Evolutionary conservation across 257 asterid species (phyloP).

Genomic region (Ilex aquifolium): DNA sequence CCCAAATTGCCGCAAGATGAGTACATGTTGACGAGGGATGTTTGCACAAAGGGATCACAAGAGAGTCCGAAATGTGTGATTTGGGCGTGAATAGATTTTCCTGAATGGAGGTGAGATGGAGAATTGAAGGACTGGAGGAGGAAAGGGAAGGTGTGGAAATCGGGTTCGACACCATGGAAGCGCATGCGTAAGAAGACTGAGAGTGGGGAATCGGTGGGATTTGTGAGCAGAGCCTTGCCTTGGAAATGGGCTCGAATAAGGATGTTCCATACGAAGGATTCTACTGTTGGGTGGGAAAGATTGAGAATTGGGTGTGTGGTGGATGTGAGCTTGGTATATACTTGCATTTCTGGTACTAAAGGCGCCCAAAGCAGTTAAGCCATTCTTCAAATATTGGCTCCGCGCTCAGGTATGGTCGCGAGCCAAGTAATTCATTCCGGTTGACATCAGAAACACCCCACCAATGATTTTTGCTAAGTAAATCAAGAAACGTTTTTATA

Average conservation of each 20-base stretch:
- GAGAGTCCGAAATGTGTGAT: constrained; percentile 10
- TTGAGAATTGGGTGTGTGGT: constrained; percentile 12
- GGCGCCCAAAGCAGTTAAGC: neutral
- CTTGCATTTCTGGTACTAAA: constrained; percentile 8
- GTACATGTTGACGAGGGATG: constrained; percentile 17
- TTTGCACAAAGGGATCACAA: constrained; percentile 8
- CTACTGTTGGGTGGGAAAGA: constrained; percentile 14
- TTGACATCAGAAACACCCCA: no score
- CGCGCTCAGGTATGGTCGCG: no score
- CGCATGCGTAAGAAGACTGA: constrained; percentile 20
- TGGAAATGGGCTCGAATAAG: constrained; percentile 16
- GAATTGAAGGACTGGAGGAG: constrained; percentile 14
- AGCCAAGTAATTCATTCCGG: no score
- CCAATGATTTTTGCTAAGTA: no score
- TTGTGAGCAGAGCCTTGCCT: neutral
- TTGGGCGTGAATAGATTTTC: constrained; percentile 10
- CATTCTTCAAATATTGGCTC: neutral
- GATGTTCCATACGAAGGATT: constrained; percentile 20
- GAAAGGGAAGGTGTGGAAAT: constrained; percentile 22
- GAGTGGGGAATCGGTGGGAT: constrained; percentile 7
- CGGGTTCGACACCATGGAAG: constrained; percentile 8
- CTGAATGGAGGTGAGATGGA: constrained; percentile 8
- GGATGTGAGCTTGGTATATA: constrained; percentile 8
- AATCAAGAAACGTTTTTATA: no score
- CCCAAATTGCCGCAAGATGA: constrained; percentile 4